Conservation (phyloP, 2,329 filamentous ascomycete species). For the Microascus cirrosus region DNA sequence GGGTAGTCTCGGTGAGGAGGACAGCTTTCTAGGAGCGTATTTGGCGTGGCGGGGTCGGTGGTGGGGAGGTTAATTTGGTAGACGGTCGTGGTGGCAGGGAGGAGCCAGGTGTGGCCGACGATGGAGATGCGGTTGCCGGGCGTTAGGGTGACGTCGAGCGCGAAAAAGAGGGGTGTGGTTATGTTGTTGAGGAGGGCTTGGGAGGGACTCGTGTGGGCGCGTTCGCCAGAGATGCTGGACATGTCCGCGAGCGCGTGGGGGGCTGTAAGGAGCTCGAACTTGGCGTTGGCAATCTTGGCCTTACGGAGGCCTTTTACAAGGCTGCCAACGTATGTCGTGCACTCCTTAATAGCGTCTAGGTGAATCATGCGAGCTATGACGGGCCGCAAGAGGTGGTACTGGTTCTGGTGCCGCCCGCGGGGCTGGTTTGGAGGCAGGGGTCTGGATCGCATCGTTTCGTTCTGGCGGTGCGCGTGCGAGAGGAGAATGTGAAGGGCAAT, state of each 20-base stretch:
- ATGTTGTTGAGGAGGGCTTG: conserved; percentile 17
- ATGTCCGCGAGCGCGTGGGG: conserved; percentile 17
- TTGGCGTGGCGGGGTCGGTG: conserved; percentile 7
- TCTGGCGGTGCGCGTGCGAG: conserved; percentile 66
- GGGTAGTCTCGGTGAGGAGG: conserved; percentile 34
- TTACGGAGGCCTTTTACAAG: conserved; percentile 31
- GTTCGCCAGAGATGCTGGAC: conserved; percentile 19
- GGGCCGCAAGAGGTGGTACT: conserved; percentile 38
- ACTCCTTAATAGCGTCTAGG: conserved; percentile 24
- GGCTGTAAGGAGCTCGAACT: conserved; percentile 29
- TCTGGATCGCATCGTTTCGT: conserved; percentile 56
- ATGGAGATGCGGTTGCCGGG: conserved; percentile 29
- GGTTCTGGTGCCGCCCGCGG: conserved; percentile 24
- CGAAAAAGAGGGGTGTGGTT: conserved; percentile 14
- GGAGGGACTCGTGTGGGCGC: conserved; percentile 27
- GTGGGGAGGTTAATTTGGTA: conserved; percentile 28
- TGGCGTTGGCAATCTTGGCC: conserved; percentile 30
- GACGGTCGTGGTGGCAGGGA: conserved; percentile 30
- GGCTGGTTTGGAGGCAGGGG: conserved; percentile 29
- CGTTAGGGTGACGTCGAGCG: conserved; percentile 33
- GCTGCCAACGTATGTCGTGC: conserved; percentile 28
- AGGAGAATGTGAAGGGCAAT: conserved; percentile 66
- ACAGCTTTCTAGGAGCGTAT: conserved; percentile 24
- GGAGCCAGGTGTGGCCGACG: conserved; percentile 30
- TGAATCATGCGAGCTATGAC: conserved; percentile 37